A percentile compares a stretch with the other conserved stretches of the same genome.
Evolutionary conservation across 208 protist genomes (phyloP).

Genomic region (Polymyxa betae): DNA sequence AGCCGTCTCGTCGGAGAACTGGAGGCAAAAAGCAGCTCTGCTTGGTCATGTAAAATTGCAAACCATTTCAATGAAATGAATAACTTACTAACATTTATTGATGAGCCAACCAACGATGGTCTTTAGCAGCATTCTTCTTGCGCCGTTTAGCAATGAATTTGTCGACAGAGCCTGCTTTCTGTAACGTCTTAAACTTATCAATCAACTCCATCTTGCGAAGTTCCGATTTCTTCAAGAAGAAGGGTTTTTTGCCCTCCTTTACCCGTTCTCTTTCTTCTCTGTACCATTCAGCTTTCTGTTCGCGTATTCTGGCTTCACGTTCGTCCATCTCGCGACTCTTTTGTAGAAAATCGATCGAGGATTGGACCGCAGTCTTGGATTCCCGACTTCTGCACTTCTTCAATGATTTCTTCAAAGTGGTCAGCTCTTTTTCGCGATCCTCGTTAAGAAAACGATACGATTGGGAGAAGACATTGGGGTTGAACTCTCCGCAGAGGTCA

Average conservation of each 20-base stretch:
- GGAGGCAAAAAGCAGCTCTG: not conserved
- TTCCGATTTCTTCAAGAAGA: slow-evolving; percentile 24
- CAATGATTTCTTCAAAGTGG: slow-evolving; percentile 10
- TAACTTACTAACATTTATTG: not conserved
- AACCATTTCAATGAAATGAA: not conserved
- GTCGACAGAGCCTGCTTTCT: slow-evolving; percentile 45
- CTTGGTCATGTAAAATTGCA: not conserved
- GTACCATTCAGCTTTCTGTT: not conserved
- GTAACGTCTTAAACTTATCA: slow-evolving; percentile 43
- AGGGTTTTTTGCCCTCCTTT: slow-evolving; percentile 45
- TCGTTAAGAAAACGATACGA: slow-evolving; percentile 23
- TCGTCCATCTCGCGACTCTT: not conserved
- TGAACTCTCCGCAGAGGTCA: slow-evolving; percentile 40
- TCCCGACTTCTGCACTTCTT: not conserved
- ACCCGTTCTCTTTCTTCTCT: not conserved
- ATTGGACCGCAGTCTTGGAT: not conserved
- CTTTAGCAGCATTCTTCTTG: slow-evolving; percentile 2
- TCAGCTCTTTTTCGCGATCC: slow-evolving; percentile 21
- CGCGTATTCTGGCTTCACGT: not conserved
- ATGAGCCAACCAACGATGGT: slow-evolving; percentile 49
- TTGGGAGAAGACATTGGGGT: slow-evolving; percentile 16
- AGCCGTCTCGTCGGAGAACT: slow-evolving; percentile 44
- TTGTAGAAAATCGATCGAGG: slow-evolving; percentile 27
- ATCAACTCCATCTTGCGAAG: slow-evolving; percentile 9
- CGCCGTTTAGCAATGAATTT: slow-evolving; percentile 51